These are phyloP conservation scores for Oryza rufipogon DNA, from an alignment of 176 grass and related monocot genomes.

Conservation along the genomic window DNA sequence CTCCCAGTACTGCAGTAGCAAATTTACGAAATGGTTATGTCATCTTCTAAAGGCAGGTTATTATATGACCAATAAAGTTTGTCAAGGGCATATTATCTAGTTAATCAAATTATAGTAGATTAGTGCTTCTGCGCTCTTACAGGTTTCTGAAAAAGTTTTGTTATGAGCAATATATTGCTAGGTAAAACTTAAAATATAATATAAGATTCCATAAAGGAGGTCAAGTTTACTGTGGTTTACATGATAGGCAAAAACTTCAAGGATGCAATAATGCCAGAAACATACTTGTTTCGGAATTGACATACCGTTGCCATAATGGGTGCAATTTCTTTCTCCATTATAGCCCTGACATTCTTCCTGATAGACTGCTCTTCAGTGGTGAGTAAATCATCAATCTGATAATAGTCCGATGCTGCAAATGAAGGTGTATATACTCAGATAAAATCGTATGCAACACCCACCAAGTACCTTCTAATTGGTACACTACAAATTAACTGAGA, in stretches of 20 bases:
- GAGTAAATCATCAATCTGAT: conserved; percentile 75
- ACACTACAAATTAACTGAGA: conserved; percentile 13
- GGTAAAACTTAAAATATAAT: conserved; percentile 16
- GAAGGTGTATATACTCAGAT: not conserved
- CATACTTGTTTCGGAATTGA: not conserved
- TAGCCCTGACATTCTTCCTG: conserved; percentile 55
- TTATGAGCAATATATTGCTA: not conserved
- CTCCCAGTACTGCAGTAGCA: conserved; percentile 71
- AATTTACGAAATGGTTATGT: not conserved
- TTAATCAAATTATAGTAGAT: conserved; percentile 16
- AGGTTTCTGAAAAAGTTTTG: not conserved
- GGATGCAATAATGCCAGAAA: not conserved
- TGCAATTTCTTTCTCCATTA: conserved; percentile 77
- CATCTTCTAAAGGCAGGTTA: conserved; percentile 1
- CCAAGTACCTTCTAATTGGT: not conserved
- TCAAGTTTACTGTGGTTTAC: not conserved
- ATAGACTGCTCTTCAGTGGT: conserved; percentile 53
- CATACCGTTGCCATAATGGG: conserved; percentile 67
- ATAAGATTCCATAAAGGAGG: conserved; percentile 11
- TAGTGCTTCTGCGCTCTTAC: not conserved
- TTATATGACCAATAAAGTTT: not conserved
- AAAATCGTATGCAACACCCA: not conserved
- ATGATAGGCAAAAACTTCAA: not conserved
- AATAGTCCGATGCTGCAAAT: conserved; percentile 72
- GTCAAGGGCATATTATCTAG: not conserved